phyloP scores from a whole-genome alignment of 495 filamentous ascomycete species.

The Immersiella caudata region DNA sequence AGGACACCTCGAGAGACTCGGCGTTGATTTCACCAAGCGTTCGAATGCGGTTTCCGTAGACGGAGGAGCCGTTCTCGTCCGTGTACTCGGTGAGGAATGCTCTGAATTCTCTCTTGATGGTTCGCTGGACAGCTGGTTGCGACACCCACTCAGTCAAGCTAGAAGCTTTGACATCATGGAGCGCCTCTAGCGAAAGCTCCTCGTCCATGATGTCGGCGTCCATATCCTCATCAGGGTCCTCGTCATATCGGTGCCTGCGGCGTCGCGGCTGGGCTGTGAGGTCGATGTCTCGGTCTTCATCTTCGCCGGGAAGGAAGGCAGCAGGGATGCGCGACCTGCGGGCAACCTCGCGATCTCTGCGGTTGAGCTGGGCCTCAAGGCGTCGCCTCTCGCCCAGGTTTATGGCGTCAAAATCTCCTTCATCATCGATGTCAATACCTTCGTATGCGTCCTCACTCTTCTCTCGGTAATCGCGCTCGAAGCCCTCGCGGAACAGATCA shows the following conservation, averaged over 20 bases:
- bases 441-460: slow-evolving; percentile 56
- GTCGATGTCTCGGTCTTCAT: slow-evolving; percentile 73
- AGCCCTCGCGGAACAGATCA: slow-evolving; percentile 89
- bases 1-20: slow-evolving; percentile 94
- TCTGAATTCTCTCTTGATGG: slow-evolving; percentile 95
- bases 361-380: slow-evolving; percentile 80
- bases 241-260: slow-evolving; percentile 85
- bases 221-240: slow-evolving; percentile 91
- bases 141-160: slow-evolving; percentile 94
- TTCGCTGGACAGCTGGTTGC: slow-evolving; percentile 85
- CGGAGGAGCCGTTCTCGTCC: slow-evolving; percentile 81
- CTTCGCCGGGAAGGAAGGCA: slow-evolving; percentile 87
- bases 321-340: slow-evolving; percentile 74
- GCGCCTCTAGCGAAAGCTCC: slow-evolving; percentile 86
- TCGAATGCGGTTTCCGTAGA: slow-evolving; percentile 90
- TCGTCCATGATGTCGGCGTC: slow-evolving; percentile 90
- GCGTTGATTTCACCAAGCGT: slow-evolving; percentile 96
- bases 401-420: slow-evolving; percentile 67
- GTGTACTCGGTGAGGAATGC: slow-evolving; percentile 95
- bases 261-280: slow-evolving; percentile 79
- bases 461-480: slow-evolving; percentile 78
- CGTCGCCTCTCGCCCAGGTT: slow-evolving; percentile 85
- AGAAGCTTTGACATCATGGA: slow-evolving; percentile 91
- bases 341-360: slow-evolving; percentile 78
- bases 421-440: slow-evolving; percentile 52